Percentiles rank a stretch among this genome's conserved stretches.
Evolutionary conservation across 768 basidiomycete genomes (phyloP).

Genomic region (Terana coerulea): DNA sequence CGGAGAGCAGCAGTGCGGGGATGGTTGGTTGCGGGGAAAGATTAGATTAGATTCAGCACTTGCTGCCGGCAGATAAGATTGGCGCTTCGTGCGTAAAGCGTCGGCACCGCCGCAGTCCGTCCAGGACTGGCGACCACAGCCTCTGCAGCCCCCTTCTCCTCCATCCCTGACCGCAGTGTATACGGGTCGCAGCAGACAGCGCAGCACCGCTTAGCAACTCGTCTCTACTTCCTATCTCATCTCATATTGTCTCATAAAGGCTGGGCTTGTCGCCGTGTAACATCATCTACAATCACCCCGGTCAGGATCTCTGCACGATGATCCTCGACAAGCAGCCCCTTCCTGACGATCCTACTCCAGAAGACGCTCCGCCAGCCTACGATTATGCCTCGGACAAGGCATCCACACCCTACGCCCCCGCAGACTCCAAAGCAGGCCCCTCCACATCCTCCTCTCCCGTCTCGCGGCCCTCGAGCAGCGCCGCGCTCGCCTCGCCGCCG

Average conservation of each 20-base stretch:
- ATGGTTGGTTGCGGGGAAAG: too few relatives aligned
- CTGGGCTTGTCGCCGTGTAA: not conserved
- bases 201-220: not conserved
- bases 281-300: not conserved
- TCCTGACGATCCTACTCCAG: constrained; percentile 21
- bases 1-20: too few relatives aligned
- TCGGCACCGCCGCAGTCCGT: not conserved
- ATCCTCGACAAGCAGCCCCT: constrained; percentile 22
- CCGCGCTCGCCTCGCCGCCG: not conserved
- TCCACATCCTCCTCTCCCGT: not conserved
- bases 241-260: not conserved
- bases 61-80: too few relatives aligned
- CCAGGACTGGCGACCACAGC: not conserved
- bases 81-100: not conserved
- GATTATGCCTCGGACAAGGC: constrained; percentile 8
- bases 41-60: constrained; percentile 2
- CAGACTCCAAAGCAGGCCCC: not conserved
- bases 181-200: not conserved
- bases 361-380: constrained; percentile 28
- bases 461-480: not conserved
- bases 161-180: constrained; percentile 3
- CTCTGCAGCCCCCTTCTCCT: not conserved
- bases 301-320: constrained; percentile 17
- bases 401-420: not conserved
- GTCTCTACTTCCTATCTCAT: not conserved